A percentile compares a stretch with the other conserved stretches of the same genome.
Conservation (phyloP, 495 filamentous ascomycete species). For the Penicillium nucicola region DNA sequence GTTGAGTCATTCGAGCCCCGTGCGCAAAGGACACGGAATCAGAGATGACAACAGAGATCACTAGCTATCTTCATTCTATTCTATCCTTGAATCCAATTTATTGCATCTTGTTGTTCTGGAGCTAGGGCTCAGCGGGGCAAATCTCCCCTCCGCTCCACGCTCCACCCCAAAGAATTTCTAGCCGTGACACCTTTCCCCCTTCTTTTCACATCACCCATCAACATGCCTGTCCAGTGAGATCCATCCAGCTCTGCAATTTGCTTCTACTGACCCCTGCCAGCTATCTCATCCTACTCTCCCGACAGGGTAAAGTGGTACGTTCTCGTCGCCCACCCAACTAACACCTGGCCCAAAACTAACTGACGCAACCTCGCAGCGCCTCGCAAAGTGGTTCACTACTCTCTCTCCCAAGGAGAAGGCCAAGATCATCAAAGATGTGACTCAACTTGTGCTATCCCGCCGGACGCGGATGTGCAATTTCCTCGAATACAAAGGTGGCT, state of each 20-base stretch:
- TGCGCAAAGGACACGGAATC: neutral
- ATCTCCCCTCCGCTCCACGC: conserved; percentile 26
- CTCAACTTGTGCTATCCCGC: conserved; percentile 92
- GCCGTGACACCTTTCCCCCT: conserved; percentile 23
- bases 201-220: conserved; percentile 17
- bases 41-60: neutral
- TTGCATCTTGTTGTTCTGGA: neutral
- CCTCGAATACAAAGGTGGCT: conserved; percentile 92
- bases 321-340: conserved; percentile 41
- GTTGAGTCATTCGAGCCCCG: conserved; percentile 4
- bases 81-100: neutral
- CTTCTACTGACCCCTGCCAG: conserved; percentile 50
- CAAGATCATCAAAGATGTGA: conserved; percentile 99
- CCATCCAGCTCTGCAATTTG: neutral
- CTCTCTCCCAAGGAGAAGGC: conserved; percentile 97
- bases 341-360: conserved; percentile 27
- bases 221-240: conserved; percentile 62
- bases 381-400: conserved; percentile 99
- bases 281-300: conserved; percentile 94
- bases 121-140: conserved; percentile 32
- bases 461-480: conserved; percentile 99
- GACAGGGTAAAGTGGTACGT: conserved; percentile 96
- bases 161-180: conserved; percentile 41
- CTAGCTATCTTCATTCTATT: neutral
- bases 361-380: conserved; percentile 58